Evolutionary conservation across 495 filamentous ascomycete species (phyloP), one percentile per base, ranked within the genome.

Genomic region (Tuber melanosporum): DNA sequence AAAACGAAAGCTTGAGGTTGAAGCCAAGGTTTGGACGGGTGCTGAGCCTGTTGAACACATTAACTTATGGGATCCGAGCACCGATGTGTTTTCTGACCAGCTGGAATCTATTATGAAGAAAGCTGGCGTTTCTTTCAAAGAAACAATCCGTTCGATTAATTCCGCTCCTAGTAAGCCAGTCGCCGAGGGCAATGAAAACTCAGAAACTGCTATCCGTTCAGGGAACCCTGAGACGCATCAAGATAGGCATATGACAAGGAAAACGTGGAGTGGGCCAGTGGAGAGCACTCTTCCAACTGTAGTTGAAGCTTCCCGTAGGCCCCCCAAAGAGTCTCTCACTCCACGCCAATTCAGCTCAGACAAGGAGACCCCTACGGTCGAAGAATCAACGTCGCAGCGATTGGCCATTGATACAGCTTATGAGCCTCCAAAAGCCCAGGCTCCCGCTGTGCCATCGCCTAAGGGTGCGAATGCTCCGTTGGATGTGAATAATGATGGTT

Each of bases 1-100:
- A 82, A 90, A 94, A 87, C 83, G 66, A 86, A 82, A 70, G 17
- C 73, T 80, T 62, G 81, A 83, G 46, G 57, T 83, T 12, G 81
- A 79, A 44, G 75, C 80, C 62, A 77, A 82, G 74, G 71, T 46
- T 19, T 78, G 76, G 69, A 44, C 69, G 7, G 44, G 45, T 6
- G 71, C 42, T 42, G 70, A 71, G 42, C 57, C 57, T 36, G 78
- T 73, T 46, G 78, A 79, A 69, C 71, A 80, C 76, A 26, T 80
- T 57, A 71, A 76, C 43, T 66, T 66, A 66, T 66, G 57, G 57
- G 57, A 66, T 66, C 32, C 26, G 57, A 66, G 57, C 5, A 32
- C 12, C 57, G 26, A 66, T 66, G 57, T 66, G 57, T 66, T 66
- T 19, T 66, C 57, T 26, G 57, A 66, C 57, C 57, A 66, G 17